Conservation (phyloP, 768 basidiomycete genomes). For the Termitomyces sp. region DNA sequence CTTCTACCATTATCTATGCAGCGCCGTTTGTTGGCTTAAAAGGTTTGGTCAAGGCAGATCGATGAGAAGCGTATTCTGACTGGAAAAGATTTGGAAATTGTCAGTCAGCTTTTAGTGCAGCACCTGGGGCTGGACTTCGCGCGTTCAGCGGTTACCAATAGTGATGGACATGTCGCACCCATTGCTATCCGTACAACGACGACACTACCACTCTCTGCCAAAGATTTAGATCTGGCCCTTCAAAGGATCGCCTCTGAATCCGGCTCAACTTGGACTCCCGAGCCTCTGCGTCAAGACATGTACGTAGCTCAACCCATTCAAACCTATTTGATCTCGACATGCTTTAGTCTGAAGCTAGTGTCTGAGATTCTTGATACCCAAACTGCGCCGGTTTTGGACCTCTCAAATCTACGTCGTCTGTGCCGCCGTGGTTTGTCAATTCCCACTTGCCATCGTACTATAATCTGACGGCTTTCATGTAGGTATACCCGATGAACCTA, state of each 20-base stretch:
- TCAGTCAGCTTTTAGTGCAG: conserved; percentile 52
- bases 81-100: conserved; percentile 49
- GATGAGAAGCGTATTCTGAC: neutral
- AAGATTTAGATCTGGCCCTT: conserved; percentile 54
- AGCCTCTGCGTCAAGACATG: conserved; percentile 60
- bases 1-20: conserved; percentile 63
- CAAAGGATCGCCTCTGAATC: conserved; percentile 48
- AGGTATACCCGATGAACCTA: conserved; percentile 75
- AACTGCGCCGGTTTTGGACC: conserved; percentile 47
- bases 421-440: conserved; percentile 54
- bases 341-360: conserved; percentile 45
- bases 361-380: conserved; percentile 59
- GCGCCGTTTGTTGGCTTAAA: conserved; percentile 51
- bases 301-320: conserved; percentile 25
- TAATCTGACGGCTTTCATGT: conserved; percentile 7
- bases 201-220: conserved; percentile 50
- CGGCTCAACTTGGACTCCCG: conserved; percentile 58
- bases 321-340: conserved; percentile 3
- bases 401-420: conserved; percentile 49
- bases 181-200: conserved; percentile 51
- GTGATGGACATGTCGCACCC: conserved; percentile 50
- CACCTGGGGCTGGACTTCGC: conserved; percentile 56
- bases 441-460: neutral
- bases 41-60: conserved; percentile 36
- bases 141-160: conserved; percentile 46